These are phyloP conservation scores for Oropetium thomaeum DNA, from an alignment of 176 grass and related monocot genomes.

Conservation along the genomic window DNA sequence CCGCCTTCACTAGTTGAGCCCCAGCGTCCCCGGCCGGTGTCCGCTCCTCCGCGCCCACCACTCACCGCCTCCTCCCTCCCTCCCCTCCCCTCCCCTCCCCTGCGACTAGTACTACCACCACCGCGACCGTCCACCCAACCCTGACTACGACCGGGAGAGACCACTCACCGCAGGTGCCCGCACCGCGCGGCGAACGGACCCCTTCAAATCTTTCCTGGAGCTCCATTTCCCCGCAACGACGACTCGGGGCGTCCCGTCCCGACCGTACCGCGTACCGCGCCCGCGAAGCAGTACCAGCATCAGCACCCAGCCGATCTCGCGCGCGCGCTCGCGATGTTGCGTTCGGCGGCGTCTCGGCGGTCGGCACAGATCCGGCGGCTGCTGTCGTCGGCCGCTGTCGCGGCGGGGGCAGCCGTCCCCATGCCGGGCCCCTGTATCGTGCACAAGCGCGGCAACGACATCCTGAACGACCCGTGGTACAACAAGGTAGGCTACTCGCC, in stretches of 20 bases:
- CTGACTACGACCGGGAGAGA: not conserved
- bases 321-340: conserved; percentile 52
- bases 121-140: not conserved
- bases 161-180: conserved; percentile 34
- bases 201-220: conserved; percentile 42
- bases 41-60: conserved; percentile 16
- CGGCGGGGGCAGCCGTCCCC: conserved; percentile 29
- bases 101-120: too few species aligned
- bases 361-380: conserved; percentile 60
- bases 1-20: conserved; percentile 9
- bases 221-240: not conserved
- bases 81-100: too few species aligned
- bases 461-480: conserved; percentile 92
- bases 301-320: conserved; percentile 19
- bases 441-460: conserved; percentile 88
- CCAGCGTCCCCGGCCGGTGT: too few species aligned
- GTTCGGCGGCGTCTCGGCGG: conserved; percentile 43
- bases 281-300: not conserved
- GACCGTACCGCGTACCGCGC: not conserved
- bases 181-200: conserved; percentile 34
- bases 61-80: conserved; percentile 7
- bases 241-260: not conserved
- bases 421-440: conserved; percentile 86
- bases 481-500: conserved; percentile 54
- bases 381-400: conserved; percentile 37